Evolutionary conservation across 305 asterid species (phyloP).

Genomic region (Salvia sclarea): DNA sequence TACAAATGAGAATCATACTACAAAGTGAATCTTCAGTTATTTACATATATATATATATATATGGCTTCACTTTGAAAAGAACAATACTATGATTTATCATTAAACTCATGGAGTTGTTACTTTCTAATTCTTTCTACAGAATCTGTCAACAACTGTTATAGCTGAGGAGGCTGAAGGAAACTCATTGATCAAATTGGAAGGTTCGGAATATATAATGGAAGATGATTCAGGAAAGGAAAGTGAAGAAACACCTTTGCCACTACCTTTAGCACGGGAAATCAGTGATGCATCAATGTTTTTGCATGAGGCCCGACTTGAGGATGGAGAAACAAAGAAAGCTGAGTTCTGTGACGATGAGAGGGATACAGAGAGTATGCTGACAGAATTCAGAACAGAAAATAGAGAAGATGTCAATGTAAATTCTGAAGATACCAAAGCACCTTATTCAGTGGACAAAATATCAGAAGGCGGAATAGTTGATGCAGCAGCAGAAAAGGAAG

Average conservation of each 20-base stretch:
- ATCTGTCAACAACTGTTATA: constrained; percentile 16
- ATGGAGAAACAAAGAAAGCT: constrained; percentile 21
- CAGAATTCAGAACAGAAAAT: constrained; percentile 27
- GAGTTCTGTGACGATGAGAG: constrained; percentile 29
- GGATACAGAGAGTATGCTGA: constrained; percentile 10
- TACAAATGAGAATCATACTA: constrained; percentile 10
- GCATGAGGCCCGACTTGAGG: constrained; percentile 23
- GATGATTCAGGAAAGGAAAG: constrained; percentile 29
- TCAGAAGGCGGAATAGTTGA: constrained; percentile 27
- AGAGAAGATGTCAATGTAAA: constrained; percentile 24
- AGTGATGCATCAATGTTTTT: constrained; percentile 21
- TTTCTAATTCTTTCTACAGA: constrained; percentile 29
- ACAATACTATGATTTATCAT: not conserved
- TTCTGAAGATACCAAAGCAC: constrained; percentile 26
- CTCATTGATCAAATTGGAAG: constrained; percentile 25
- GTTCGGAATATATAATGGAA: constrained; percentile 13
- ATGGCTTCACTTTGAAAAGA: not conserved
- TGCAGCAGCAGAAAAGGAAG: constrained; percentile 31
- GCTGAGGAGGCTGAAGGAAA: constrained; percentile 30
- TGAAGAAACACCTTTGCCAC: constrained; percentile 15
- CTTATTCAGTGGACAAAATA: constrained; percentile 19
- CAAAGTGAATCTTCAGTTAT: not conserved
- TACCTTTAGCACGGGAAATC: constrained; percentile 24
- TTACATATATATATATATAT: not conserved
- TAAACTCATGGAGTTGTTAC: not conserved